Base-by-base conservation (phyloP, 2,329 filamentous ascomycete species). In the Monosporascus sp. region DNA sequence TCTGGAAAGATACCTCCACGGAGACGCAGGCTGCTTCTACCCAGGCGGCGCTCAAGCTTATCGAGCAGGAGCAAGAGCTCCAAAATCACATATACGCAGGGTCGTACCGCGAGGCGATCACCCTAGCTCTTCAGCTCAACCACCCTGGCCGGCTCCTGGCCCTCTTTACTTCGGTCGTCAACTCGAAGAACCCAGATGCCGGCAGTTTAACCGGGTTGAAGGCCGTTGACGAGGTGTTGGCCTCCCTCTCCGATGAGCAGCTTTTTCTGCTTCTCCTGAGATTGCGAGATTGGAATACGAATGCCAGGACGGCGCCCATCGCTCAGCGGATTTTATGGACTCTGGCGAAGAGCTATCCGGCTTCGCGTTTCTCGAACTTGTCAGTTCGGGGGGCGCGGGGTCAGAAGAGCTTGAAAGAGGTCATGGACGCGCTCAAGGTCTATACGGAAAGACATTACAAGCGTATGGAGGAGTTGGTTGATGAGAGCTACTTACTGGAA, bases 241-340 rank as follows among this genome's bases (percentile, higher is more conserved):
- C 79, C n/a, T 82, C 75, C 14, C 78, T 99, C 6, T 87, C 87
- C 5, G 87, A 94, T 61, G 88, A 93, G 61, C 93, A 97, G 68
- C 81, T 99, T 15, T 95, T 90, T 71, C 77, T 84, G 6, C 80
- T 99, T 15, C 80, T 99, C 1, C 76, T 93, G 38, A 80, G 94
- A 54, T 72, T 97, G 45, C 82, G 95, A 46, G 94, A 99, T 72
- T 99, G 94, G 94, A 99, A 99, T 68, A 96, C 94, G 5, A 97
- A 97, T 63, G 91, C 90, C 0, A 82, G 90, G 56, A 96, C 90
- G 3, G 87, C 91, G 1, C 81, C 85, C 5, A 84, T 97, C 1
- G 89, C 94, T 1, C 94, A 99, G 71, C 83, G 87, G 37, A 86
- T 99, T 15, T 74, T 99, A 7, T 88, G 85, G 75, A 83, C 88